Evolutionary conservation across 495 filamentous ascomycete species (phyloP).

Genomic region (Hypoxylon subgilvum): DNA sequence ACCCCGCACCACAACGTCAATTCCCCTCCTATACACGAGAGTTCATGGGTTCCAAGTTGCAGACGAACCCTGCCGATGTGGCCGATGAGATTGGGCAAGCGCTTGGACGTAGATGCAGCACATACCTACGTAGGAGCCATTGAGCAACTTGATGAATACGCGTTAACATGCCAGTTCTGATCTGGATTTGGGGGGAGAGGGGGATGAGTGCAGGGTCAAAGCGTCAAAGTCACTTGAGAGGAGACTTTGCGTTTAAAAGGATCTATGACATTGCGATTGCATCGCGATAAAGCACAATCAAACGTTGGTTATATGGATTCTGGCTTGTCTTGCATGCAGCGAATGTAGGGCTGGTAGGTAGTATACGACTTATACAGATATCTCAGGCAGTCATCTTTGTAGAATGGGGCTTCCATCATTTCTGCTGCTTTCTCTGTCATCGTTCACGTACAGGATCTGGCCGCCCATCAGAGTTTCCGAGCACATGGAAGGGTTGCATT

Average conservation of each 20-base stretch:
- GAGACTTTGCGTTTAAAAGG: no score
- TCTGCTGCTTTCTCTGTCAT: no score
- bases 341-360: no score
- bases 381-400: no score
- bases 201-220: constrained; percentile 7
- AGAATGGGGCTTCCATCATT: no score
- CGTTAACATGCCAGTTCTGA: constrained; percentile 5
- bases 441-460: neutral
- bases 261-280: constrained; percentile 5
- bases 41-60: no score
- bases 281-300: neutral
- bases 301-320: neutral
- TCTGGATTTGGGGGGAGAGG: neutral
- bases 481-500: constrained; percentile 30
- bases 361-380: no score
- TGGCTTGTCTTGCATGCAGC: no score
- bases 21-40: no score
- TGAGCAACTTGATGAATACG: constrained; percentile 2
- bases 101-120: constrained; percentile 6
- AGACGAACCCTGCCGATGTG: no score
- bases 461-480: neutral
- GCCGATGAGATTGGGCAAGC: neutral
- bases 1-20: no score
- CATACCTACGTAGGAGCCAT: neutral
- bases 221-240: neutral